These are phyloP conservation scores for Leonotis leonurus DNA, from an alignment of 257 asterid species.

Conservation along the genomic window DNA sequence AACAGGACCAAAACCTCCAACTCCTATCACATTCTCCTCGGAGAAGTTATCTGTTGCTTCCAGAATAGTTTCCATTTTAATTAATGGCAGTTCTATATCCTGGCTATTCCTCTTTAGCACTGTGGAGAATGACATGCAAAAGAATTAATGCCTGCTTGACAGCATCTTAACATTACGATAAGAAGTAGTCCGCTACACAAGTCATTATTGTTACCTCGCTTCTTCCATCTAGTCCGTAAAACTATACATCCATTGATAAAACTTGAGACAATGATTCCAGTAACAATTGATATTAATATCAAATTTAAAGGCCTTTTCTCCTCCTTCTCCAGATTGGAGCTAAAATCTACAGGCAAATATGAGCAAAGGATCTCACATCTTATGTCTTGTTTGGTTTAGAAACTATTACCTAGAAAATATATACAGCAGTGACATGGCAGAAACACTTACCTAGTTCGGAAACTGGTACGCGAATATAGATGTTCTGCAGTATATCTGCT, in stretches of 20 bases:
- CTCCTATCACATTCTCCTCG: constrained; percentile 12
- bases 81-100: constrained; percentile 28
- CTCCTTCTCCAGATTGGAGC: background rate
- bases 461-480: background rate
- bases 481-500: background rate
- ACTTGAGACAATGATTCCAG: constrained; percentile 13
- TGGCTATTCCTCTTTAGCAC: background rate
- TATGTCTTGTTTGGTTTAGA: background rate
- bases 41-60: constrained; percentile 36
- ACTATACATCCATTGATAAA: background rate
- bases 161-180: background rate
- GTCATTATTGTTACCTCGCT: constrained; percentile 4
- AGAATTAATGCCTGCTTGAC: background rate
- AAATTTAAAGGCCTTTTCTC: background rate
- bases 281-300: background rate
- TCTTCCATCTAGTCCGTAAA: background rate
- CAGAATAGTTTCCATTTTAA: constrained; percentile 18
- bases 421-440: background rate
- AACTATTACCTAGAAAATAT: background rate
- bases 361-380: background rate
- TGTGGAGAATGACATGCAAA: no score
- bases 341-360: background rate
- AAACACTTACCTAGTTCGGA: background rate
- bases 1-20: constrained; percentile 14
- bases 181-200: background rate